Conservation (phyloP, 202 grass and related monocot species). For the Schoenoplectus tabernaemontani region DNA sequence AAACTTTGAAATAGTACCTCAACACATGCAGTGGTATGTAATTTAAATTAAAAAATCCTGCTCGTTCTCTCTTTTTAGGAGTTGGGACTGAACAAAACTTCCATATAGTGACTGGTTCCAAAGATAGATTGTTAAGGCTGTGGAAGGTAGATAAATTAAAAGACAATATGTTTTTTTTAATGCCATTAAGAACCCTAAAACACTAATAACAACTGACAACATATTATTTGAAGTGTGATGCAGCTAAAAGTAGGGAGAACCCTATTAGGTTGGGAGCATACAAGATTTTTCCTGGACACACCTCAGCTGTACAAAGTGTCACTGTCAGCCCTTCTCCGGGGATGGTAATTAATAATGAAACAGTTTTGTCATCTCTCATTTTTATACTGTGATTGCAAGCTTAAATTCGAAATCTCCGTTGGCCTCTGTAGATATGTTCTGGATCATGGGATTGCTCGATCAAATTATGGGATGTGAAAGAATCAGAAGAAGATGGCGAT, state of each 20-base stretch:
- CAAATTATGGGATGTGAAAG: conserved; percentile 69
- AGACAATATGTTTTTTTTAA: neutral
- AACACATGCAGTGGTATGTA: neutral
- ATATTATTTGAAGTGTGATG: conserved; percentile 46
- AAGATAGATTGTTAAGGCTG: conserved; percentile 72
- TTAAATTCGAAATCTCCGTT: conserved; percentile 9
- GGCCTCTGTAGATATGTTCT: conserved; percentile 65
- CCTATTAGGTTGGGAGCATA: conserved; percentile 50
- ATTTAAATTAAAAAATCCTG: conserved; percentile 5
- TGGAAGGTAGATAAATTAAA: conserved; percentile 62
- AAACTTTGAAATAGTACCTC: neutral
- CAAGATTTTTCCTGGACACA: conserved; percentile 70
- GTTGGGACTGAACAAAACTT: conserved; percentile 40
- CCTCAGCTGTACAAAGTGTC: conserved; percentile 73
- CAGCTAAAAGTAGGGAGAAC: conserved; percentile 30
- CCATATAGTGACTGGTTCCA: conserved; percentile 68
- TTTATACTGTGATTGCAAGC: conserved; percentile 2
- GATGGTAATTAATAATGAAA: conserved; percentile 55
- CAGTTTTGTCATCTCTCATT: conserved; percentile 6
- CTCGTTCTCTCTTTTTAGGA: conserved; percentile 39
- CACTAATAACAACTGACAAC: conserved; percentile 24
- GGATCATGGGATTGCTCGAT: conserved; percentile 90
- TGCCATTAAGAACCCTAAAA: neutral
- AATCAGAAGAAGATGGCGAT: conserved; percentile 55
- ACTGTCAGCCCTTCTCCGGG: conserved; percentile 43